Evolutionary conservation across 371 early-diverging fungal species (phyloP), one percentile per base, ranked within the genome.

Genomic region (Saksenaea vasiformis): DNA sequence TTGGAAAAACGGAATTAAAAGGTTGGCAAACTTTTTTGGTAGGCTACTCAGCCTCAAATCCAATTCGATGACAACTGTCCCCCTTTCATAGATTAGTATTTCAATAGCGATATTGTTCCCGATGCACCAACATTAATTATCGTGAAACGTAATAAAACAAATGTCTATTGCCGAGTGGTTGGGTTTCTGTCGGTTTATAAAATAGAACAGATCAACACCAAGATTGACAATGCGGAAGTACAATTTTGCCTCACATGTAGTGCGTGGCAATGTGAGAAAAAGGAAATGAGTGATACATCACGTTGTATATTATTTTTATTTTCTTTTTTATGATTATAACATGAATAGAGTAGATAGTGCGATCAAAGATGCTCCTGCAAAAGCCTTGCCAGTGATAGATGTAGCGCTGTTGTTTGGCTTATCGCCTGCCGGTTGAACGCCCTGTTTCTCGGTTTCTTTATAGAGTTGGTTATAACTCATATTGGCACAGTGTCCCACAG

Each of bases 401-500:
- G 9, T 22, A 10, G 51, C 51, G 2, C 19, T 22, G 51, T 47
- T 47, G 9, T 47, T n/a, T 47, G 51, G 51, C 22, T 47, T 47
- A 11, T 22, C 22, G 11, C 22, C 22, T 17, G 19, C 51, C 3
- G 51, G 24, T 47, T 17, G 51, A 3, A 22, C 17, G 5, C 22
- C 22, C 22, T 47, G 51, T 7, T 62, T 53, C 15, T 36, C 43
- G 3, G 59, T 62, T 28, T 70, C 65, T 51, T 65, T 66, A 60
- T 63, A 68, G 24, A 60, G 17, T 35, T 62, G 41, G 11, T 62
- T 17, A 26, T 51, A 54, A 26, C 66, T 24, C 41, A 67, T 44
- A 27, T 67, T 67, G n/a, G 60, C 60, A 39, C 72, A 71, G 19
- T 59, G 37, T 13, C 58, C 60, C 41, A 64, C 61, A 11, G 64